These are phyloP conservation scores for Crotalaria pallida DNA, from an alignment of 306 rosid genomes.

Conservation along the genomic window DNA sequence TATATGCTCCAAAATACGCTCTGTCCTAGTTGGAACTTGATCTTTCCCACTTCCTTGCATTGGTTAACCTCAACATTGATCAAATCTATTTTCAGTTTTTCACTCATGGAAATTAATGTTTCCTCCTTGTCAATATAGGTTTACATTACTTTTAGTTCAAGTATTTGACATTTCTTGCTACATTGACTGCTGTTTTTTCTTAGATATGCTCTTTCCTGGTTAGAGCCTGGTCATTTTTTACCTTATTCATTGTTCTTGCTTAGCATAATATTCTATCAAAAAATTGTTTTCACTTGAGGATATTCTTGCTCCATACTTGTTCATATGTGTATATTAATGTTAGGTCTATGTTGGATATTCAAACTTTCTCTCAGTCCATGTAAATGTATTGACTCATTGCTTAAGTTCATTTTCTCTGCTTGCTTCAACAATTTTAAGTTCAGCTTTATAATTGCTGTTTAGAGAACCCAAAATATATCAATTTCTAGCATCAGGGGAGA, in stretches of 20 bases:
- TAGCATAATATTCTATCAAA: neutral
- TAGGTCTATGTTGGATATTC: neutral
- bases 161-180: conserved; percentile 5
- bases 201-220: neutral
- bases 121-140: neutral
- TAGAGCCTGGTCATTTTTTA: neutral
- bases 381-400: neutral
- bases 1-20: neutral
- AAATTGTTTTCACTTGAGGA: neutral
- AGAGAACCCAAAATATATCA: neutral
- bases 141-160: neutral
- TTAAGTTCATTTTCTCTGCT: neutral
- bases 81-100: neutral
- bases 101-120: neutral
- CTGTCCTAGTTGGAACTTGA: neutral
- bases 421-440: neutral
- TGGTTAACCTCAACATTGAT: conserved; percentile 1
- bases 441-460: neutral
- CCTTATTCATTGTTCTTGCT: neutral
- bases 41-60: neutral
- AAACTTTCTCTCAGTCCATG: neutral
- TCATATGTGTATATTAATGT: neutral
- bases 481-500: neutral
- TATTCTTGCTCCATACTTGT: neutral
- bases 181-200: neutral